Base-by-base conservation (phyloP, 257 asterid species). In the Euphrasia confusa region DNA sequence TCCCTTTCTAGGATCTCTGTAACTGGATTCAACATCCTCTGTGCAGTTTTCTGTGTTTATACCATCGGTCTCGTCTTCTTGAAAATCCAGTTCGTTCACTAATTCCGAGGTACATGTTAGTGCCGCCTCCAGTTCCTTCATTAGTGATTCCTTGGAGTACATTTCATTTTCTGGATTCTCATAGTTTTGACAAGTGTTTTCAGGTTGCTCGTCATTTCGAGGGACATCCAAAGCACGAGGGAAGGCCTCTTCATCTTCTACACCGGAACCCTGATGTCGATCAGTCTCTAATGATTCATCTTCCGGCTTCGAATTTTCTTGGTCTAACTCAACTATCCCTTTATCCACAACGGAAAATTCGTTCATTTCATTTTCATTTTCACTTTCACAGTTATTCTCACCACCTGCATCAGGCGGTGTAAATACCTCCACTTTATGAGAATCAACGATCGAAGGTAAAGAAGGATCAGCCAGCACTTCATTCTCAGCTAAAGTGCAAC, bases 101-200 rank as follows among this genome's bases (percentile, higher is more conserved):
- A 81, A 72, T 59, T 80, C 78, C 4, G 89, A 73, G 65, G 80
- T 71, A 61, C 69, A 75, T 63, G 56, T 72, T 27, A 86, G 75
- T 28, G 91, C 88, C 5, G 77, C 75, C 75, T 86, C 97, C 78
- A 89, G 76, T 59, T 87, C 94, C 73, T 75, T 75, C 79, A 83
- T 67, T 57, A 79, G 71, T 60, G 70, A 58, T 76, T 87, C 95
- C 65, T 72, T 63, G 60, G 76, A 67, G 60, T 42, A 74, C 15
- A n/a, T 44, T 12, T 67, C 78, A 62, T 67, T 55, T 37, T 65
- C 87, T 63, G 66, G 64, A 60, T 67, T 81, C 28, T 63, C 45
- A 52, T 10, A 4, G 42, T 48, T 61, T 37, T 37, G 42, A 47
- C n/a, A 2, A 10, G 54, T 60, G 45, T 47, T 37, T 37, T 28